Conservation (phyloP, 306 rosid species). For the Dalbergia oliveri region DNA sequence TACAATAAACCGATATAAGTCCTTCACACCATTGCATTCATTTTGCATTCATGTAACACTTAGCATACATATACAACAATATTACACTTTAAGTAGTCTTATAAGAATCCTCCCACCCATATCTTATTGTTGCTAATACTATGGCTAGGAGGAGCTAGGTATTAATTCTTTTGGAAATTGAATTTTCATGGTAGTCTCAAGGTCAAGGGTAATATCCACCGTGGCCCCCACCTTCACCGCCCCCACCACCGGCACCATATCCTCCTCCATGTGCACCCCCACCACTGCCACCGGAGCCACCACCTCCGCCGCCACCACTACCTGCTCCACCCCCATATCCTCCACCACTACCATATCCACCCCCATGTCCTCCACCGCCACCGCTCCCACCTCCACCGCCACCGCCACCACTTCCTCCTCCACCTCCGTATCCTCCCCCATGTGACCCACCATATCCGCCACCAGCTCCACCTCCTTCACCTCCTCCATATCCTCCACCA, state of each 20-base stretch:
- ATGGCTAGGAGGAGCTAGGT: not conserved
- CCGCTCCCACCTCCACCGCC: constrained; percentile 33
- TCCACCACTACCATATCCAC: constrained; percentile 32
- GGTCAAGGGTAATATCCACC: constrained; percentile 64
- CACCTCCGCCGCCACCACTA: constrained; percentile 51
- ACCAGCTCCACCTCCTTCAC: constrained; percentile 35
- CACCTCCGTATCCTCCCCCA: not conserved
- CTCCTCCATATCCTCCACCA: constrained; percentile 6
- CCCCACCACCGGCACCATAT: constrained; percentile 53
- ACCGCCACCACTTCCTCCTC: constrained; percentile 34
- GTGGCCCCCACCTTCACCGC: constrained; percentile 53
- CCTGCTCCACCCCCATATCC: constrained; percentile 49
- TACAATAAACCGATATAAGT: not conserved
- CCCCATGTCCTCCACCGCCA: not conserved
- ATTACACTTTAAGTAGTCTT: not conserved
- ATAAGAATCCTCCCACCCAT: constrained; percentile 25
- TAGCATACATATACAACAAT: not conserved
- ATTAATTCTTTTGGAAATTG: not conserved
- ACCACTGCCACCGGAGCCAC: constrained; percentile 47
- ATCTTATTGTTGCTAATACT: constrained; percentile 40
- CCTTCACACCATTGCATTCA: not conserved
- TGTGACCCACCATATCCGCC: not conserved
- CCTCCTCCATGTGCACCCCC: constrained; percentile 53
- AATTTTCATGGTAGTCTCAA: not conserved
- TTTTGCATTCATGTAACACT: not conserved